Evolutionary conservation across 257 asterid genomes (phyloP).

Genomic region (Jaltomata sinuosa): DNA sequence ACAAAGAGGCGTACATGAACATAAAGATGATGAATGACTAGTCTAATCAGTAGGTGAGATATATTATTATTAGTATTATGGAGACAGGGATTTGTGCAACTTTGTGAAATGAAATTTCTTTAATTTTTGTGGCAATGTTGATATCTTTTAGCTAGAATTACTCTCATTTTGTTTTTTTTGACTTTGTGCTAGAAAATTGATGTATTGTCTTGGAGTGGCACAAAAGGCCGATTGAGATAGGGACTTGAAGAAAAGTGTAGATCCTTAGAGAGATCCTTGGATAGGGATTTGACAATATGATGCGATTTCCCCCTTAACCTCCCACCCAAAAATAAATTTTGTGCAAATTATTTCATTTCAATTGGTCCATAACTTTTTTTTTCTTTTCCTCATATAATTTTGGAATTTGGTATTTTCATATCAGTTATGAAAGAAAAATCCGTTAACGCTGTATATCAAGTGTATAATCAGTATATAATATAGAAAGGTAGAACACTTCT

Average conservation of each 20-base stretch:
- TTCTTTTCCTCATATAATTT: no score
- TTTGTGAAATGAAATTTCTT: background rate
- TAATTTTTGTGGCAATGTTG: background rate
- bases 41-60: conserved; percentile 37
- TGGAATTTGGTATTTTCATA: no score
- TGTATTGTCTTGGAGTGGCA: conserved; percentile 45
- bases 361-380: background rate
- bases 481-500: background rate
- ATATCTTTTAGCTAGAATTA: conserved; percentile 4
- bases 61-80: background rate
- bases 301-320: background rate
- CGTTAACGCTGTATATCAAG: no score
- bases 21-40: conserved; percentile 32
- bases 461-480: background rate
- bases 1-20: conserved; percentile 13
- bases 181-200: conserved; percentile 16
- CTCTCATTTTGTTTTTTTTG: conserved; percentile 24
- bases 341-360: background rate
- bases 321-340: background rate
- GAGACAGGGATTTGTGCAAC: background rate
- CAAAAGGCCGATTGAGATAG: conserved; percentile 36
- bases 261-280: conserved; percentile 53
- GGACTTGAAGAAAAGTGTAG: conserved; percentile 54
- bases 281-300: conserved; percentile 41
- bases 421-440: no score